Evolutionary conservation across 139 green algal genomes (phyloP).

Genomic region (Pleodorina starrii): DNA sequence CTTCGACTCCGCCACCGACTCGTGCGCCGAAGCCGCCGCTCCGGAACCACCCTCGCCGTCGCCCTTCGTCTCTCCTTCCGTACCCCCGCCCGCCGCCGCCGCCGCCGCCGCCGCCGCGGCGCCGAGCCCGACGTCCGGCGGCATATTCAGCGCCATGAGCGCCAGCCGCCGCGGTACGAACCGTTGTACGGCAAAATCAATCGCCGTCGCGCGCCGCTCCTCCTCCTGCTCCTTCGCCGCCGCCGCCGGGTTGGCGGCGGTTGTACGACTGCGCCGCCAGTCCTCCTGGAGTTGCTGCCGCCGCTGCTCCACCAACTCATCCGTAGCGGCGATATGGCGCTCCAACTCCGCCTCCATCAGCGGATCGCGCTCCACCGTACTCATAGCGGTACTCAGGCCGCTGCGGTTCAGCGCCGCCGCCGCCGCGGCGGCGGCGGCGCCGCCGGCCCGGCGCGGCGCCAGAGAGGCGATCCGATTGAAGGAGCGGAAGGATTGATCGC

Average conservation of each 20-base stretch:
- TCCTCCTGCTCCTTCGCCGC: constrained; percentile 13
- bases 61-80: neutral
- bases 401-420: neutral
- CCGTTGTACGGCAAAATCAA: constrained; percentile 1
- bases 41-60: neutral
- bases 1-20: no score
- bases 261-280: neutral
- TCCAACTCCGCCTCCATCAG: constrained; percentile 15
- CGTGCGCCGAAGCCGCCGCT: neutral
- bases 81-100: neutral
- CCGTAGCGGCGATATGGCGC: constrained; percentile 28
- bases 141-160: constrained; percentile 41
- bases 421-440: neutral
- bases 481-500: neutral
- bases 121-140: neutral
- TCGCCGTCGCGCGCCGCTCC: neutral
- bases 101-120: neutral
- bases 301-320: constrained; percentile 19
- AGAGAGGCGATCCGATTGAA: neutral
- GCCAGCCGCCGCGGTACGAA: constrained; percentile 39
- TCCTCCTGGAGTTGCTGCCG: constrained; percentile 12
- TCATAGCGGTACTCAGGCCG: neutral
- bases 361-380: neutral
- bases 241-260: neutral
- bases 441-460: neutral